A percentile compares a stretch with the other conserved stretches of the same genome.
These are phyloP conservation scores for Trichoderma virens DNA, from an alignment of 495 filamentous ascomycete genomes.

Conservation along the genomic window DNA sequence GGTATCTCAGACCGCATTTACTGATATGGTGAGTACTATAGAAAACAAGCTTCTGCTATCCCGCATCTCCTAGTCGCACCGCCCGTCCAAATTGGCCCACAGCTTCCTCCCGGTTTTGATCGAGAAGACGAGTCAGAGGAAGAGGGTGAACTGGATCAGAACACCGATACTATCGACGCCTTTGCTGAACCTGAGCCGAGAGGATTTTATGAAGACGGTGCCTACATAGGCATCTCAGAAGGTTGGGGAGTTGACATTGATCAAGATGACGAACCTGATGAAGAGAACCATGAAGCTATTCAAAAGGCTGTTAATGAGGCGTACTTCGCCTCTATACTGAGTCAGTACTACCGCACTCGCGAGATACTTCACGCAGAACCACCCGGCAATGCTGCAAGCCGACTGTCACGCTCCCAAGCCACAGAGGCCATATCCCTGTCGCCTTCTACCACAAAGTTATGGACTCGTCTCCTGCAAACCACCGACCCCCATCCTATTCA, in stretches of 20 bases:
- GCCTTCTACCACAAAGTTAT: slow-evolving; percentile 41
- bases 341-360: slow-evolving; percentile 53
- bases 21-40: slow-evolving; percentile 44
- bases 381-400: slow-evolving; percentile 36
- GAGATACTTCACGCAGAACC: slow-evolving; percentile 48
- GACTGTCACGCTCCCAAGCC: slow-evolving; percentile 50
- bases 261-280: slow-evolving; percentile 30
- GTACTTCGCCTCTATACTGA: slow-evolving; percentile 56
- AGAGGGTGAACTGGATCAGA: slow-evolving; percentile 4
- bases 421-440: slow-evolving; percentile 44
- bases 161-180: neutral
- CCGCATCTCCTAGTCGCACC: slow-evolving; percentile 56
- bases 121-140: slow-evolving; percentile 16
- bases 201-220: slow-evolving; percentile 12
- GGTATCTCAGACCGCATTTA: slow-evolving; percentile 18
- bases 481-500: slow-evolving; percentile 60
- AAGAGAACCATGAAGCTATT: slow-evolving; percentile 19
- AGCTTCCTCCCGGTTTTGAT: slow-evolving; percentile 29
- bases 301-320: slow-evolving; percentile 32
- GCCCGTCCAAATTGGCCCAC: slow-evolving; percentile 33
- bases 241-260: slow-evolving; percentile 13
- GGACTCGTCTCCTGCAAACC: slow-evolving; percentile 37
- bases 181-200: neutral
- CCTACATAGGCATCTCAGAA: slow-evolving; percentile 10
- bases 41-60: slow-evolving; percentile 64